Base-by-base conservation (phyloP, 2,329 filamentous ascomycete species). In the Cytospora schulzeri region DNA sequence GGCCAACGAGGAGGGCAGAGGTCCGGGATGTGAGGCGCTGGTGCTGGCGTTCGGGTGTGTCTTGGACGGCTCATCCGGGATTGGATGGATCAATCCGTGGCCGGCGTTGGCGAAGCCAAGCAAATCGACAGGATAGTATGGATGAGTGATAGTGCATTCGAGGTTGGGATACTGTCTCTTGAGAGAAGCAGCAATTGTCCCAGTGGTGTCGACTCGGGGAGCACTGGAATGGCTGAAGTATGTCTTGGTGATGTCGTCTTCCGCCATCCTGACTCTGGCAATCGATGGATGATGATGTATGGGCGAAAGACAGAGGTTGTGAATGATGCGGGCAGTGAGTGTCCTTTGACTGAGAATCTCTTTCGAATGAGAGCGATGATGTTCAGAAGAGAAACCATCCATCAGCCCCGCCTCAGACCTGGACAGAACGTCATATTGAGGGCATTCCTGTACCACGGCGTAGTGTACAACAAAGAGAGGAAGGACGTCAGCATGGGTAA, bases 141-240 rank as follows among this genome's bases (percentile, higher is more conserved):
- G 68, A 2, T 76, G 74, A 6, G 74, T 74, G 58, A 81, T 75
- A 31, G 78, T 74, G 14, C 83, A 73, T 38, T 78, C 69, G 17
- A 80, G 76, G 26, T 75, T 66, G 4, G 81, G 80, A 62, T 83
- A 82, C 57, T 81, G 74, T 38, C 73, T 69, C 57, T 74, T 76
- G 29, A 84, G 73, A 0, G 78, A 70, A 17, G 71, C 68, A 41
- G 77, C 73, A 63, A 84, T 75, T 54, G 81, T 68, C 4, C 75
- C 70, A 66, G 83, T 77, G 3, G 80, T 82, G 70, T 78, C 77
- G 71, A 78, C 67, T 54, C 79, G 76, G 54, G 72, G 71, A 26
- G 70, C 80, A 22, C 72, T 72, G 3, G 77, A 76, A 70, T 84
- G 79, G 9, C 75, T 66, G 67, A 80, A 79, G 70, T 74, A 80